phyloP scores from a whole-genome alignment of 1,284 basidiomycete genomes.

The Ganoderma lucidum region DNA sequence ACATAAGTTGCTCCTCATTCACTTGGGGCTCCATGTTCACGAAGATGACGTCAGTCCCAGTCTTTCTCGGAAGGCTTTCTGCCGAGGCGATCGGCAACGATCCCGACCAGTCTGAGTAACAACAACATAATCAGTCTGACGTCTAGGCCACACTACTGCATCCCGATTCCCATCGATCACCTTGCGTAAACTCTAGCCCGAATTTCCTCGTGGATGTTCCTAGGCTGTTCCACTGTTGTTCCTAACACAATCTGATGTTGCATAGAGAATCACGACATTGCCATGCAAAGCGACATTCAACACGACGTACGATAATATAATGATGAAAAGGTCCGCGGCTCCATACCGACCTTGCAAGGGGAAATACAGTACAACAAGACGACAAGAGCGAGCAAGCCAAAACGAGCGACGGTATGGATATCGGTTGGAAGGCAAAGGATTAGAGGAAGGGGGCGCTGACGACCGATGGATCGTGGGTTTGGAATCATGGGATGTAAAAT shows the following conservation, averaged over 20 bases:
- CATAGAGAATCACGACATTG: constrained; percentile 1
- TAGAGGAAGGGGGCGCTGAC: background rate
- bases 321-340: constrained; percentile 17
- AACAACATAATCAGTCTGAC: background rate
- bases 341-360: constrained; percentile 22
- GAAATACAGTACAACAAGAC: constrained; percentile 31
- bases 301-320: constrained; percentile 19
- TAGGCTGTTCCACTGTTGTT: background rate
- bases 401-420: constrained; percentile 21
- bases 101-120: background rate
- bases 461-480: background rate
- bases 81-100: background rate
- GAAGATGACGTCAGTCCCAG: constrained; percentile 3
- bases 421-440: constrained; percentile 3
- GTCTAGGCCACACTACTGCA: background rate
- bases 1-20: background rate
- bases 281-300: constrained; percentile 15
- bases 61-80: background rate
- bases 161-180: constrained; percentile 3
- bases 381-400: constrained; percentile 7
- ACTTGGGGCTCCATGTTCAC: background rate
- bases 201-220: background rate
- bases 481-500: background rate
- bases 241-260: background rate
- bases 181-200: background rate